Evolutionary conservation across 345 rosid genomes (phyloP).

Genomic region (thale cress (Arabidopsis thaliana)): TAIR10.1 NC_003071.7:15048501-15049000

Average conservation of each 20-base stretch:
- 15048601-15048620: background rate
- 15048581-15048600: background rate
- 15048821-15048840: slow-evolving; percentile 90
- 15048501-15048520: background rate
- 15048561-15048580: background rate
- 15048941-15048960: background rate
- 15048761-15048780: background rate
- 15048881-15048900: no score
- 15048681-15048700: background rate
- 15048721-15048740: background rate
- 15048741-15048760: slow-evolving; percentile 3
- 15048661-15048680: background rate
- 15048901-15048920: background rate
- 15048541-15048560: background rate
- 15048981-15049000: slow-evolving; percentile 1
- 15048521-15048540: background rate
- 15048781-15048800: background rate
- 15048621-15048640: background rate
- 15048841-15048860: slow-evolving; percentile 92
- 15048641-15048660: background rate
- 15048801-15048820: slow-evolving; percentile 39
- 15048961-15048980: background rate
- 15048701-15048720: background rate
- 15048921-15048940: background rate
- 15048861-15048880: no score